These are phyloP conservation scores for Microthlaspi erraticum DNA, from an alignment of 345 rosid species.

Conservation along the genomic window DNA sequence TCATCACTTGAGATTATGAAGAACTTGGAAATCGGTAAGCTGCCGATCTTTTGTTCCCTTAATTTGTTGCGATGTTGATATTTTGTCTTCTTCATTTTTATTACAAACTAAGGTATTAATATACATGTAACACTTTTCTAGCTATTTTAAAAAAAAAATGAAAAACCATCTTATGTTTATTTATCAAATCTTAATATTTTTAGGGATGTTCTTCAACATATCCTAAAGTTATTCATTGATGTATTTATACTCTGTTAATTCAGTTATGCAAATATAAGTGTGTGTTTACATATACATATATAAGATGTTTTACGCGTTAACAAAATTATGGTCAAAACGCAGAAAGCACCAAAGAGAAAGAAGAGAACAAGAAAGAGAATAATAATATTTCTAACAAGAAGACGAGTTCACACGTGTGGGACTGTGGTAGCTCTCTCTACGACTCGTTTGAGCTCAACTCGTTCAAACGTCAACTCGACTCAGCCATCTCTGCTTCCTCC, in stretches of 20 bases:
- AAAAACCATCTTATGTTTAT: not conserved
- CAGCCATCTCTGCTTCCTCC: constrained; percentile 65
- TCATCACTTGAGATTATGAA: constrained; percentile 7
- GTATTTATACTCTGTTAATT: not conserved
- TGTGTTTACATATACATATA: not conserved
- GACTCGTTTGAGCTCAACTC: constrained; percentile 93
- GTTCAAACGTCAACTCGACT: constrained; percentile 72
- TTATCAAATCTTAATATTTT: not conserved
- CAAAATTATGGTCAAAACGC: not conserved
- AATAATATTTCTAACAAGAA: constrained; percentile 13
- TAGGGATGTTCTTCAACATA: not conserved
- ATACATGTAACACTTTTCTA: not conserved
- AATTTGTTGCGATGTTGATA: not conserved
- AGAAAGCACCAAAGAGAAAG: constrained; percentile 30
- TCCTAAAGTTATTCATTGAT: not conserved
- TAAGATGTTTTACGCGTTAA: not conserved
- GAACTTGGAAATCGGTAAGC: constrained; percentile 33
- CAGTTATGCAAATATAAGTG: not conserved
- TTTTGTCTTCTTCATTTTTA: no score
- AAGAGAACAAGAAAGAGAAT: constrained; percentile 25
- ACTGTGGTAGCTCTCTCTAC: constrained; percentile 78
- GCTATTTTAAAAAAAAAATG: not conserved
- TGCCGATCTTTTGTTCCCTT: not conserved
- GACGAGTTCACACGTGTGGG: constrained; percentile 71
- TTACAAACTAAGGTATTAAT: not conserved